Conservation (phyloP, 257 asterid species). For the Rubia yunnanensis region DNA sequence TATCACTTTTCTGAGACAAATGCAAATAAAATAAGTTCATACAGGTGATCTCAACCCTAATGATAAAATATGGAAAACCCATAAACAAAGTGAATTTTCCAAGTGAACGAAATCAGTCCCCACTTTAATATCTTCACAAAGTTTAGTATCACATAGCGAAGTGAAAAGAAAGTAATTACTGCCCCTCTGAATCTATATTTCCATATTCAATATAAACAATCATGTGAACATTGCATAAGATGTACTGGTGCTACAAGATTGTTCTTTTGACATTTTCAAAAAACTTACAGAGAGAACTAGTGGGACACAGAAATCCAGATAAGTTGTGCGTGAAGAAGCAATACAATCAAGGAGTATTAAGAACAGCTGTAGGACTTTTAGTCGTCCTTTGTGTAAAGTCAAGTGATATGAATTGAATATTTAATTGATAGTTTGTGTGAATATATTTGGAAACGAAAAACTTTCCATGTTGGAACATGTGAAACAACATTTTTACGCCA, state of each 20-base stretch:
- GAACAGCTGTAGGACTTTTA: background rate
- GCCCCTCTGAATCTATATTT: background rate
- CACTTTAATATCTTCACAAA: background rate
- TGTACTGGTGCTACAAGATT: background rate
- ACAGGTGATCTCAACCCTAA: background rate
- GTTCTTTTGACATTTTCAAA: background rate
- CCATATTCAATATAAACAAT: background rate
- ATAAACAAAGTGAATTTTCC: background rate
- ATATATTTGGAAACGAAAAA: too few relatives aligned
- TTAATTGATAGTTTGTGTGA: too few relatives aligned
- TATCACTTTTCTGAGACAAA: conserved; percentile 82
- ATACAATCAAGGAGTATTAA: background rate
- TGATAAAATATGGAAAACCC: background rate
- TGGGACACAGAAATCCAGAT: background rate
- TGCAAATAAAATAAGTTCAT: conserved; percentile 5
- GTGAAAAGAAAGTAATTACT: background rate
- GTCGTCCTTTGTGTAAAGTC: too few relatives aligned
- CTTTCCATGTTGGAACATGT: too few relatives aligned
- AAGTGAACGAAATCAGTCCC: background rate
- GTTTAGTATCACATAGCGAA: background rate
- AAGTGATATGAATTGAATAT: too few relatives aligned
- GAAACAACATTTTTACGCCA: too few relatives aligned
- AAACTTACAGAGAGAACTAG: background rate
- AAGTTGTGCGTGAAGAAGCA: background rate
- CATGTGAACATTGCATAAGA: background rate